Conservation (phyloP, 2,329 filamentous ascomycete genomes). For the Fusarium albosuccineum region DNA sequence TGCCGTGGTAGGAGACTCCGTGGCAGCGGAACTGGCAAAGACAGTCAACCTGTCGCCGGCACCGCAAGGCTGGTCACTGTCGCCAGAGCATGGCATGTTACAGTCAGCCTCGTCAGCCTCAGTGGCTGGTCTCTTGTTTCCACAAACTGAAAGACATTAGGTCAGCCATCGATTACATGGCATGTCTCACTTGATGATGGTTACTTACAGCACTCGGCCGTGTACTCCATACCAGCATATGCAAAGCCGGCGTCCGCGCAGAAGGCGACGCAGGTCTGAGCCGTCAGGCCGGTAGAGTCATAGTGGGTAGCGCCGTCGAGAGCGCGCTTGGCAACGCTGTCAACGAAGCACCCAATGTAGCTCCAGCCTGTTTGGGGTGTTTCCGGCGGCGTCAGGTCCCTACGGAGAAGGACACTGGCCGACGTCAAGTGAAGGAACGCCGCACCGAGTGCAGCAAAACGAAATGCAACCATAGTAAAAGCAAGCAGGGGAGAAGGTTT, state of each 20-base stretch:
- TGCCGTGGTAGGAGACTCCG: slow-evolving; percentile 20
- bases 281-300: slow-evolving; percentile 49
- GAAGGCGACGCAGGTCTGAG: slow-evolving; percentile 60
- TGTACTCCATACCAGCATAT: slow-evolving; percentile 64
- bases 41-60: slow-evolving; percentile 60
- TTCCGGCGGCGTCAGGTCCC: slow-evolving; percentile 38
- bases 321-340: slow-evolving; percentile 38
- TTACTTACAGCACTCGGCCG: slow-evolving; percentile 60
- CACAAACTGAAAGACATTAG: slow-evolving; percentile 52
- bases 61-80: slow-evolving; percentile 63
- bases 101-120: slow-evolving; percentile 60
- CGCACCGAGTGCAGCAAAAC: slow-evolving; percentile 37
- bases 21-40: slow-evolving; percentile 32
- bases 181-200: neutral
- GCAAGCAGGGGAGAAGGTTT: neutral
- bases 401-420: slow-evolving; percentile 36
- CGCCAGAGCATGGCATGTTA: slow-evolving; percentile 63
- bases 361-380: slow-evolving; percentile 37
- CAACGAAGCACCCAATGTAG: slow-evolving; percentile 44
- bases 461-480: slow-evolving; percentile 27
- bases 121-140: slow-evolving; percentile 39
- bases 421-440: slow-evolving; percentile 38
- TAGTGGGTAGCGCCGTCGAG: slow-evolving; percentile 40
- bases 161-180: slow-evolving; percentile 12
- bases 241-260: slow-evolving; percentile 57